Evolutionary conservation across 2,329 filamentous ascomycete species (phyloP), one percentile per base, ranked within the genome.

Genomic region (Alternaria triticina): DNA sequence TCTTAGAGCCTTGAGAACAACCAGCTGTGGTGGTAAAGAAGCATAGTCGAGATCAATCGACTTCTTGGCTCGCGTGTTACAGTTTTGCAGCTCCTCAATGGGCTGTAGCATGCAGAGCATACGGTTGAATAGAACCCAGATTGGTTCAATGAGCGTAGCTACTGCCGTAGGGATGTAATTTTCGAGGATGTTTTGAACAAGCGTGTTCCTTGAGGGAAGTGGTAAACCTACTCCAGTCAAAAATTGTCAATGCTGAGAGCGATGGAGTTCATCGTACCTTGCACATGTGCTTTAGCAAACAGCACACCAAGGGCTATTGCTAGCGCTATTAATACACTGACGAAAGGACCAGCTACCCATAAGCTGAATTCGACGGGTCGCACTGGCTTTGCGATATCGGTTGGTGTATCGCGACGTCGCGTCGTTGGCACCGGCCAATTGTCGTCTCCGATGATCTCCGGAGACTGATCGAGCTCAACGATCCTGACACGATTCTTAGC

Each of bases 111-210:
- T 70, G 44, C 86, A 88, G 0, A 88, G 66, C 0, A 86, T 57
- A 0, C 87, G 80, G 45, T 87, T 89, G 0, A 90, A 60, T 0
- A 89, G 69, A 0, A 87, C 75, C 84, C 87, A 88, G 1, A 86
- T 80, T 0, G 88, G 87, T 36, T 90, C 88, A 0, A 89, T 78
- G 0, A 88, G 56, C 0, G 87, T 89, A 0, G 86, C 84, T 4
- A 89, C 77, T 0, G 82, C 78, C 0, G 86, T 88, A 0, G 87
- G 87, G 0, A 89, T 73, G 52, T 88, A 89, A 49, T 82, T 84
- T 47, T 82, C 77, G 0, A 84, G 17, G 0, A 85, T 49, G 33
- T 84, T 80, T 13, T 77, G 75, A 0, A 83, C 70, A 27, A 84
- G 67, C 0, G 67, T 70, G 20, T 74, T 70, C n/a, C 73, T 79